Percentiles rank a stretch among this genome's conserved stretches.
Conservation (phyloP, 768 basidiomycete species). For the Cubamyces lactineus region DNA sequence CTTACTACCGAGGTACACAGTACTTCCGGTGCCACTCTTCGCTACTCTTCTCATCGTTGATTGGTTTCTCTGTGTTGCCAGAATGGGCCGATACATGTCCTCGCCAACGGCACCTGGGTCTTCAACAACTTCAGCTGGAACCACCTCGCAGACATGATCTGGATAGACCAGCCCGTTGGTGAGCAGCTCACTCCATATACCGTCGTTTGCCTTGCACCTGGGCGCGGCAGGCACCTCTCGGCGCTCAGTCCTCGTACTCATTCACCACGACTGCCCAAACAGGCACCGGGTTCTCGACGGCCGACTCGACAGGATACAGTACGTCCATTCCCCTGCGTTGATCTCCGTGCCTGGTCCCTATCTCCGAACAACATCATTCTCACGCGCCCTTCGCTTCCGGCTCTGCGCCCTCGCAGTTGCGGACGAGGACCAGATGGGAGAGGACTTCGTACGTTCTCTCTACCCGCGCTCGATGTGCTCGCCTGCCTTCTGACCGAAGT, state of each 20-base stretch:
- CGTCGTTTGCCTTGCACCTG: neutral
- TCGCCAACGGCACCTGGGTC: slow-evolving; percentile 50
- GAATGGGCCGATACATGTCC: slow-evolving; percentile 71
- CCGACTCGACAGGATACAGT: slow-evolving; percentile 66
- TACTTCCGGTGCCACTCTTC: neutral
- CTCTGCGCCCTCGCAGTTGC: slow-evolving; percentile 40
- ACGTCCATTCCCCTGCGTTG: slow-evolving; percentile 22
- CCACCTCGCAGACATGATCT: slow-evolving; percentile 63
- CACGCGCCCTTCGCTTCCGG: neutral
- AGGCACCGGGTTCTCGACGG: slow-evolving; percentile 67
- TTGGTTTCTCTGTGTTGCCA: slow-evolving; percentile 28
- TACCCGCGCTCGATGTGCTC: neutral
- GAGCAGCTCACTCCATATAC: neutral
- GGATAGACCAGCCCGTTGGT: slow-evolving; percentile 72
- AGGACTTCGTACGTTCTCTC: slow-evolving; percentile 44
- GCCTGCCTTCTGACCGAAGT: neutral
- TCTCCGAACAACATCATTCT: neutral
- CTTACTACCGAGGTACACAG: slow-evolving; percentile 55
- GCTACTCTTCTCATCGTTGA: neutral
- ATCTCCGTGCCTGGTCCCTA: neutral
- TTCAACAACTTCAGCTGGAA: slow-evolving; percentile 62
- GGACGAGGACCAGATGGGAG: slow-evolving; percentile 68
- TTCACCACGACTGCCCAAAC: slow-evolving; percentile 18
- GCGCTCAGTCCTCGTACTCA: slow-evolving; percentile 1
- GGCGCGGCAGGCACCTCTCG: slow-evolving; percentile 6